Evolutionary conservation across 1,284 basidiomycete species (phyloP).

Genomic region (Exobasidium rhododendri): DNA sequence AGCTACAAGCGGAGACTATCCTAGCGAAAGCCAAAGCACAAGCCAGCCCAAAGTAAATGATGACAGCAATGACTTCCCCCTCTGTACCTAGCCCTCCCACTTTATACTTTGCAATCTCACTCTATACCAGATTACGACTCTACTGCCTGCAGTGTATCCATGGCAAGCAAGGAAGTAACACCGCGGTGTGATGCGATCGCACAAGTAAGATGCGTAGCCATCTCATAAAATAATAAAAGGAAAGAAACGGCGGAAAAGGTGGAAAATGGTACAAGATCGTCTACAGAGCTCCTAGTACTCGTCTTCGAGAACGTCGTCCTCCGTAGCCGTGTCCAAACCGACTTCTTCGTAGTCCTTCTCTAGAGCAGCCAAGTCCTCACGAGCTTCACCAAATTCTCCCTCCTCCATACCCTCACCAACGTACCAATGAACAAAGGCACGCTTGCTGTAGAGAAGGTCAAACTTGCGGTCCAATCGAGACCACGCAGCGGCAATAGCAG

Average conservation of each 20-base stretch:
- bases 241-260: background rate
- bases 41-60: background rate
- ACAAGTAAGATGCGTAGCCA: background rate
- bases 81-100: too few relatives aligned
- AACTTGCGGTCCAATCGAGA: conserved; percentile 97
- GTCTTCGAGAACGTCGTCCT: conserved; percentile 59
- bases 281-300: conserved; percentile 37
- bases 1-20: conserved; percentile 69
- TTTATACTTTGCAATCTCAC: background rate
- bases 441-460: conserved; percentile 71
- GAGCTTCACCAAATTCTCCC: conserved; percentile 95
- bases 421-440: conserved; percentile 60
- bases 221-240: background rate
- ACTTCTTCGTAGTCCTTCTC: conserved; percentile 71
- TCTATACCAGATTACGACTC: conserved; percentile 60
- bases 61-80: background rate
- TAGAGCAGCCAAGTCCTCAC: conserved; percentile 92
- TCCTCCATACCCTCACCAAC: conserved; percentile 99
- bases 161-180: background rate
- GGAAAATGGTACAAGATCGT: background rate
- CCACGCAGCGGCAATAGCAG: conserved; percentile 92
- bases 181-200: background rate
- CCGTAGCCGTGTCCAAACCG: conserved; percentile 82
- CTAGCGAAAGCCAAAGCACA: conserved; percentile 64
- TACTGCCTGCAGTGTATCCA: conserved; percentile 66